A percentile compares a stretch with the other conserved stretches of the same genome.
These are phyloP conservation scores for Trichoderma atroviride DNA, from an alignment of 2,329 filamentous ascomycete species.

Conservation along the genomic window DNA sequence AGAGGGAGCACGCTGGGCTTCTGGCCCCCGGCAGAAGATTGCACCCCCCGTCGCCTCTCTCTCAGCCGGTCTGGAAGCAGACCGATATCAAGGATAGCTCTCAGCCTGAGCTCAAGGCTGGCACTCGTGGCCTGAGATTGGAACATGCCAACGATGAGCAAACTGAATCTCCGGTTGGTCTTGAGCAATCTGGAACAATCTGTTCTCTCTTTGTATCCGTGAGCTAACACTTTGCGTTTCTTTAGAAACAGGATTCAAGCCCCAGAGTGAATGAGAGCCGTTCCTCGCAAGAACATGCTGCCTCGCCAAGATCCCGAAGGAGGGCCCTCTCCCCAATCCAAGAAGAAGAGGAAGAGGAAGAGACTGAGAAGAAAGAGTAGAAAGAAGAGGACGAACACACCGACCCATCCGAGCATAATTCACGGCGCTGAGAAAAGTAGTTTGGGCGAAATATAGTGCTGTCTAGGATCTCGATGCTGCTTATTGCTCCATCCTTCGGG, in stretches of 20 bases:
- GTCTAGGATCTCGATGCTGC: too few species aligned
- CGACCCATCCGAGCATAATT: too few species aligned
- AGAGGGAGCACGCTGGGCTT: background rate
- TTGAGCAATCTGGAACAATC: background rate
- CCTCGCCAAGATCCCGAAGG: background rate
- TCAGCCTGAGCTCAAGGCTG: background rate
- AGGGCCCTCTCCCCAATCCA: background rate
- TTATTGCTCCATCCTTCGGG: background rate
- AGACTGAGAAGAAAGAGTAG: too few species aligned
- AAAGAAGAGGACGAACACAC: too few species aligned
- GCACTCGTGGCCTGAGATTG: background rate
- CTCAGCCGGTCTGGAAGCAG: conserved; percentile 5
- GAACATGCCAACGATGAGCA: background rate
- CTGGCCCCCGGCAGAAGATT: background rate
- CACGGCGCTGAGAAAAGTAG: too few species aligned
- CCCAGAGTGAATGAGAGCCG: too few species aligned
- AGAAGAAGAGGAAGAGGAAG: background rate
- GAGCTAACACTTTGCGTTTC: background rate
- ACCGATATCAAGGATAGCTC: background rate
- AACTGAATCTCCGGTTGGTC: background rate
- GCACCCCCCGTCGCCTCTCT: background rate
- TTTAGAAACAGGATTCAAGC: background rate
- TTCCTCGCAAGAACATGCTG: background rate
- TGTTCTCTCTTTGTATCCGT: too few species aligned
- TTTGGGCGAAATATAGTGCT: too few species aligned